Conservation (phyloP, 352 stramenopile genomes). For the Globisporangium okanoganense region DNA sequence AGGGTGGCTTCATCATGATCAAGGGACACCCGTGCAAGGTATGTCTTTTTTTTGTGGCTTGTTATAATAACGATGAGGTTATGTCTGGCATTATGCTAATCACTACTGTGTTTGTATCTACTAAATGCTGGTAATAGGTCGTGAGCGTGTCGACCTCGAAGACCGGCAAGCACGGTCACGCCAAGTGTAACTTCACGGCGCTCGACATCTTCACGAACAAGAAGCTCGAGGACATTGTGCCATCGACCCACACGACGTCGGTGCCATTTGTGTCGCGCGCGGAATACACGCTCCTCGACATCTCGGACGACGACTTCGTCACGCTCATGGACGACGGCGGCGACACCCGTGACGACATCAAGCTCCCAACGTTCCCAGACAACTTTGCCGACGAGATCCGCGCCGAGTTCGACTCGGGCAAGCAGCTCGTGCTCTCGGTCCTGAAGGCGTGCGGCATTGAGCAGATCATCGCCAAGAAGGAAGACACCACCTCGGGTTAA, state of each 20-base stretch:
- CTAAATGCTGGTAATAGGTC: conserved; percentile 27
- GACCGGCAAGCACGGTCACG: conserved; percentile 99
- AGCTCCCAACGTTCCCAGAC: conserved; percentile 95
- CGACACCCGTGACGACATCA: conserved; percentile 97
- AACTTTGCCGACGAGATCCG: conserved; percentile 96
- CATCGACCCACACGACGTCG: conserved; percentile 97
- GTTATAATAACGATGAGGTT: too few species aligned
- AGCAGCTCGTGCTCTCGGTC: conserved; percentile 95
- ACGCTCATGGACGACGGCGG: conserved; percentile 98
- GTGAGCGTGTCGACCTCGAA: conserved; percentile 98
- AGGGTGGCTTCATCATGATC: conserved; percentile 99
- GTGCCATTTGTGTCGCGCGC: conserved; percentile 96
- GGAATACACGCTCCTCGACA: conserved; percentile 98
- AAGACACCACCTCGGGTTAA: conserved; percentile 57
- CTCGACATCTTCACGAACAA: conserved; percentile 99
- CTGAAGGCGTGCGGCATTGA: conserved; percentile 97
- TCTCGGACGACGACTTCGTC: conserved; percentile 97
- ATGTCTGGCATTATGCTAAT: not conserved
- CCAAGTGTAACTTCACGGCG: conserved; percentile 99
- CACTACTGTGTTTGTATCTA: not conserved
- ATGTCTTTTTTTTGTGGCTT: conserved; percentile 10
- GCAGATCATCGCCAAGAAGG: conserved; percentile 98
- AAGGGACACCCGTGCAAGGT: conserved; percentile 99
- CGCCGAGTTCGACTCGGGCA: conserved; percentile 94
- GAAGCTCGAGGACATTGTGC: conserved; percentile 99